These are phyloP conservation scores for Murraya koenigii DNA, from an alignment of 345 rosid species.

Conservation along the genomic window DNA sequence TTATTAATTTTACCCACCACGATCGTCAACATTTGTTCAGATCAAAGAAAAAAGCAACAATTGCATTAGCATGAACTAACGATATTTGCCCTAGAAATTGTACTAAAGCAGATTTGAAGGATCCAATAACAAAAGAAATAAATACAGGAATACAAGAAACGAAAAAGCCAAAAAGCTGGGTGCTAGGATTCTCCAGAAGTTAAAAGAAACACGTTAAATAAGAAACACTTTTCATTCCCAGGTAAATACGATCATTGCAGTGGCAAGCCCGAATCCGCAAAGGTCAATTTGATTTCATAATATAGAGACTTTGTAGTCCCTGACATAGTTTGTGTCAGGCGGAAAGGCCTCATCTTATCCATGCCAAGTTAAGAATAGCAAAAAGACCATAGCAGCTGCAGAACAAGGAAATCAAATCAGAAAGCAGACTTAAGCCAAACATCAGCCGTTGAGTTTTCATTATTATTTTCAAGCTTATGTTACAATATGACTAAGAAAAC, in stretches of 20 bases:
- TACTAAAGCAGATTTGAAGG: neutral
- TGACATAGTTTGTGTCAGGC: conserved; percentile 75
- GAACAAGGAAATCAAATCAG: neutral
- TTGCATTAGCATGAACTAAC: no score
- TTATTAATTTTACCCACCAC: no score
- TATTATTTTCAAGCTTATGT: neutral
- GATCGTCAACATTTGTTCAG: no score
- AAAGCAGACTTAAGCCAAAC: neutral
- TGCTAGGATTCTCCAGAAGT: neutral
- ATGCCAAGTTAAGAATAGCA: conserved; percentile 63
- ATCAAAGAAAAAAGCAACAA: no score
- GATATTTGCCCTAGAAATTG: no score
- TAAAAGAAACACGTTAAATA: neutral
- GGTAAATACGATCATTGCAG: conserved; percentile 73
- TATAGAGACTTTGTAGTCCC: conserved; percentile 78
- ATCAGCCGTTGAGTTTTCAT: no score
- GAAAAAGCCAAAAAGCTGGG: neutral
- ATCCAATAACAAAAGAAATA: neutral
- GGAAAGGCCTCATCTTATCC: conserved; percentile 57
- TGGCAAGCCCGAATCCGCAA: conserved; percentile 80
- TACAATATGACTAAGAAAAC: no score
- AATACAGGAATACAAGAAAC: neutral
- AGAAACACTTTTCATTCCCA: conserved; percentile 48
- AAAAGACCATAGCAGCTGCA: conserved; percentile 89
- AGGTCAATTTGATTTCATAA: conserved; percentile 54